A percentile compares a stretch with the other conserved stretches of the same genome.
These are phyloP conservation scores for Poteriospumella lacustris DNA, from an alignment of 108 stramenopile species.

Conservation along the genomic window DNA sequence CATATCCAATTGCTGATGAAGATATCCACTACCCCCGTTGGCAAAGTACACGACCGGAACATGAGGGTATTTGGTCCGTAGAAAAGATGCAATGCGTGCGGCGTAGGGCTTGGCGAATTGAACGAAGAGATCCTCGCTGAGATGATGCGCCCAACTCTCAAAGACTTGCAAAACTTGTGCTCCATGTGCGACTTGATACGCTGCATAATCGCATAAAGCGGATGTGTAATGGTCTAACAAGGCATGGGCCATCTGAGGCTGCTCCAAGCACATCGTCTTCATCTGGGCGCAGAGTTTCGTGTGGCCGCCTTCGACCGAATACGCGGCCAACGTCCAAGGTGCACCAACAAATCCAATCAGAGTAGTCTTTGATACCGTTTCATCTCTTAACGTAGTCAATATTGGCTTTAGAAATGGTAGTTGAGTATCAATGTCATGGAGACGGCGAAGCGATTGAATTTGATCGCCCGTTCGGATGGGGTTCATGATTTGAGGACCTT, in stretches of 20 bases:
- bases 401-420: background rate
- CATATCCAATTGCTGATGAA: conserved; percentile 83
- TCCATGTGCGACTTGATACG: conserved; percentile 87
- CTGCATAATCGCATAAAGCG: conserved; percentile 82
- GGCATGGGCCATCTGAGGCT: conserved; percentile 64
- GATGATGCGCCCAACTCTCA: conserved; percentile 94
- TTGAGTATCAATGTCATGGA: conserved; percentile 50
- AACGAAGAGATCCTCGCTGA: conserved; percentile 72
- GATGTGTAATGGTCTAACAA: conserved; percentile 78
- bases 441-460: conserved; percentile 17
- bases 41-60: conserved; percentile 96
- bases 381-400: conserved; percentile 45
- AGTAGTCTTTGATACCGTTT: conserved; percentile 77
- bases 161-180: conserved; percentile 97
- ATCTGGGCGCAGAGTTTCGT: conserved; percentile 71
- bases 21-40: conserved; percentile 83
- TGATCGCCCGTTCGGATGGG: conserved; percentile 31
- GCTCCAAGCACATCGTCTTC: conserved; percentile 82
- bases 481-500: conserved; percentile 76
- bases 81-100: conserved; percentile 12
- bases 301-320: conserved; percentile 90
- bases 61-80: conserved; percentile 75
- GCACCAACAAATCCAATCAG: conserved; percentile 96
- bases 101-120: conserved; percentile 90
- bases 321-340: conserved; percentile 92